Base-by-base conservation (phyloP, 2,329 filamentous ascomycete species). In the Microascus cirrosus region DNA sequence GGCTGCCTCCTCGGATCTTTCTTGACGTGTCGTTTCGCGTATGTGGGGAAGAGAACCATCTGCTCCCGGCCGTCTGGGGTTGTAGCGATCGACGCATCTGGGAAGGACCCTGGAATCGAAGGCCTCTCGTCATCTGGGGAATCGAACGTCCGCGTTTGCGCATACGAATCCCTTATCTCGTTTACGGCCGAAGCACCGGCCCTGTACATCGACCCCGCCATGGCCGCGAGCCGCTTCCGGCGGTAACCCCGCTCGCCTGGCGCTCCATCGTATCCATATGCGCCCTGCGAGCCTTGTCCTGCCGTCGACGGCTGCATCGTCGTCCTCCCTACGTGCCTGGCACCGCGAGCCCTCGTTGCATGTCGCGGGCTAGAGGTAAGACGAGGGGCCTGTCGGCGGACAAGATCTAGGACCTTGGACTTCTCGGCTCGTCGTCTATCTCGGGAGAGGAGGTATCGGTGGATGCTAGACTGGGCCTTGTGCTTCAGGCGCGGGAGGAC, bases 21-120 rank as follows among this genome's bases (percentile, higher is more conserved):
- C 67, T 73, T 86, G 36, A 81, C 70, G 68, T 95, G 87, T 60
- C 79, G 79, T 67, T 92, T 85, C 10, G 90, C 90, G 69, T 99
- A 99, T 57, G 90, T 96, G 0, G 94, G 94, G 64, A 99, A 99
- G 25, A 99, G 70, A 11, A 99, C 83, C 85, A 99, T 90, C 73
- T 97, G 90, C 69, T 96, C 91, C 60, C 90, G 83, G 13, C 90
- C 92, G 61, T 84, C 85, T 12, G 84, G 81, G 18, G 87, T 82
- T 60, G 96, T 88, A n/a, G 87, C 82, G 60, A 96, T 88, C n/a
- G 87, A 83, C 20, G 90, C 87, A 63, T 96, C 87, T 0, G 91
- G 90, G 66, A 95, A 96, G 1, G 86, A 83, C 0, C 87, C 88
- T 0, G 90, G 86, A 34, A 89, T 87, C 73, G 22, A 74, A 69